Evolutionary conservation across 345 rosid genomes (phyloP), one percentile per base, ranked within the genome.

Genomic region (Eucalyptus caleyi): DNA sequence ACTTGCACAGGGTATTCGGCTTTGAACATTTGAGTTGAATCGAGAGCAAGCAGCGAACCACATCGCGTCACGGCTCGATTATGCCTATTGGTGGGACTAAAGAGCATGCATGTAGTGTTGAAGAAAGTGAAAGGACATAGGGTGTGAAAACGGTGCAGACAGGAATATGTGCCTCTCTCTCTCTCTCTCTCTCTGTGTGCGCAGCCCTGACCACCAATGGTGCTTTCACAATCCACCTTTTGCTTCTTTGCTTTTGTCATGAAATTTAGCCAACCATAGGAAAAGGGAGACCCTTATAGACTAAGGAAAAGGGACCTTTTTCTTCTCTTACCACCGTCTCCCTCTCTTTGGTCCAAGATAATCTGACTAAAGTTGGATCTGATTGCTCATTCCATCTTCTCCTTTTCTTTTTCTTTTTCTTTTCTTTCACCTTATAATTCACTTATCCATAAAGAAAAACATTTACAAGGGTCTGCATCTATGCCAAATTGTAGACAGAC

Each of bases 81-180:
- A 37, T 5, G 4, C 47, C 26, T 13, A 37, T 21, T 77, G 85
- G 85, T 40, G 47, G 85, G 85, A 77, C 27, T 21, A 77, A 77
- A 77, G 27, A 6, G 26, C 45, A 21, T 72, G 85, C 85, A 40
- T 21, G 47, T 40, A 40, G 47, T 23, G 85, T 40, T 21, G 85
- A 40, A 40, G 85, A 56, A 81, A 81, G 65, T 27, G 27, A 50
- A 89, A 86, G 89, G 53, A 65, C 23, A 81, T 50, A 15, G 56
- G 56, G 69, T 15, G 87, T 37, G 53, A 42, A 26, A 42, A 80
- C 19, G 9, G 86, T 87, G 86, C 67, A 86, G 80, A 87, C 88
- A 89, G 54, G 94, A 92, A 93, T 91, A 88, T 90, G 92, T 92
- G 53, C 92, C 89, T 47, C 51, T 13, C 50, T 87, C 92, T 32